Evolutionary conservation across 805 yeast species (phyloP), one percentile per base, ranked within the genome.

Genomic region (Zygosaccharomyces siamensis): DNA sequence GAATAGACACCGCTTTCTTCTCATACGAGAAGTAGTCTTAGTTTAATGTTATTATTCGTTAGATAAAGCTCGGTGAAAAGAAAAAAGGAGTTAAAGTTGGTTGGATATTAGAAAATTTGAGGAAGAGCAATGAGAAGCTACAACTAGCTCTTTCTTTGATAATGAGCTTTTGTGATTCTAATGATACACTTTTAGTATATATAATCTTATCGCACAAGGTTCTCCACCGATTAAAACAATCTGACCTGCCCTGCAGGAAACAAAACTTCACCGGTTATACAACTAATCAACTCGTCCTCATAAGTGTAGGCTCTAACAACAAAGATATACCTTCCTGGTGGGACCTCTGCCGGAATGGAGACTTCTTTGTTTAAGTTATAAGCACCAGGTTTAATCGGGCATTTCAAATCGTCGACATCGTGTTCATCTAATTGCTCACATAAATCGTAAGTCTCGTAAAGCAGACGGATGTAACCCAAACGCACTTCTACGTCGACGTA

Each of bases 401-500:
- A 93, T 50, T 78, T 76, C 73, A 89, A 70, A 5, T 62, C 69
- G 3, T 55, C 60, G 14, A 63, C 58, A 61, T 86, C 96, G 39
- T 89, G 90, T 59, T 89, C 84, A 46, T 80, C 79, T 50, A 89
- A 74, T 64, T 89, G 83, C 56, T 89, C 96, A 69, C 99, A 93
- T 53, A 93, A 73, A 67, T 93, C 98, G 66, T 84, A 86, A n/a
- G 95, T 87, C 65, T 89, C 92, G 59, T 88, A 84, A 46, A 93
- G 71, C 49, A 93, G 76, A 58, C 86, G 86, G 69, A 93, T 90
- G 71, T 86, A 90, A 5, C 98, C 99, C 61, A 89, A 85, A 56
- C 86, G 78, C 18, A 93, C 98, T 57, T 89, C 95, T 26, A 93
- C 92, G 57, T 90, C 97, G 44, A 93, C 95, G 61, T 90, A 93